phyloP scores from a whole-genome alignment of 257 asterid species.

The Solanum tarapatanum region DNA sequence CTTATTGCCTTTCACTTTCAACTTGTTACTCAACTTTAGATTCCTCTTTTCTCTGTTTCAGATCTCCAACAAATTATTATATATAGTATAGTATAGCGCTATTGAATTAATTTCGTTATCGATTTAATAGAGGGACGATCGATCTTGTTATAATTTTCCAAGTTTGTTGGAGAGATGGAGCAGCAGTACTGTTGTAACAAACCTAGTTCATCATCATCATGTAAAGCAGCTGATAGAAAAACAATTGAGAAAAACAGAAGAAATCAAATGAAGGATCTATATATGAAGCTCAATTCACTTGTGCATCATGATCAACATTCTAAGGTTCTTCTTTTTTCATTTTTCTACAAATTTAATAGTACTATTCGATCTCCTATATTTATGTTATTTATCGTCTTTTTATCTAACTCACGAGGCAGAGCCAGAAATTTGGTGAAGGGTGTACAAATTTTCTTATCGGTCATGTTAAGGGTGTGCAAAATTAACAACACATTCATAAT shows the following conservation, averaged over 20 bases:
- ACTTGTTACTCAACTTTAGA: not conserved
- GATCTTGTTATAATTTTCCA: not conserved
- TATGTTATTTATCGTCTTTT: not conserved
- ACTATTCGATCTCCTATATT: not conserved
- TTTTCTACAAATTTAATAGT: not conserved
- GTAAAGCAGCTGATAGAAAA: constrained; percentile 48
- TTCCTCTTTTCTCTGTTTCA: not conserved
- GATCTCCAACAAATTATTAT: not conserved
- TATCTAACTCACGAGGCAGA: not conserved
- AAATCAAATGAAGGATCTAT: constrained; percentile 52
- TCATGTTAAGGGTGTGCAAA: not conserved
- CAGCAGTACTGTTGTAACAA: not conserved
- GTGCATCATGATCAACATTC: constrained; percentile 30
- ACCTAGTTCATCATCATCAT: not conserved
- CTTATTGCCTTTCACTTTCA: not conserved
- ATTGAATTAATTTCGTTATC: not conserved
- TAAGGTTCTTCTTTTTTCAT: constrained; percentile 25
- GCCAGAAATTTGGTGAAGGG: not conserved
- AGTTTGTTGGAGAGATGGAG: not conserved
- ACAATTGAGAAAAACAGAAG: constrained; percentile 63
- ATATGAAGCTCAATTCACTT: constrained; percentile 39
- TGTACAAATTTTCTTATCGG: too few relatives aligned
- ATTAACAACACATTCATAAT: not conserved
- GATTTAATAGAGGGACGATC: not conserved
- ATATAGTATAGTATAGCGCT: not conserved